A percentile compares a stretch with the other conserved stretches of the same genome.
Evolutionary conservation across 306 rosid genomes (phyloP).

Genomic region (Fagus sylvatica): DNA sequence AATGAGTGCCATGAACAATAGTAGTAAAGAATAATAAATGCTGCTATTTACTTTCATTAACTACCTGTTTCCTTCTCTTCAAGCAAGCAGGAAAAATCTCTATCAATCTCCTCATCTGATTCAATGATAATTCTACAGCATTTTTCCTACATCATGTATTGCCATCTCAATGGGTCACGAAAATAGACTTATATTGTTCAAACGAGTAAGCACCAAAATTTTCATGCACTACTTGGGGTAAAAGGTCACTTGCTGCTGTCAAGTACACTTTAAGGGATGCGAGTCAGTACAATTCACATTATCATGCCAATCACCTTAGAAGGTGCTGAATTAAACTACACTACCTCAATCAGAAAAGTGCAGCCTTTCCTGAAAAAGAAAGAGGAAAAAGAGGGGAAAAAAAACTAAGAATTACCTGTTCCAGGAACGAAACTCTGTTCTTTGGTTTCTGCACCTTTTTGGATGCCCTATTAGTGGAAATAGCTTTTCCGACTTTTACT

Average conservation of each 20-base stretch:
- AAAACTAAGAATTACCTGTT: slow-evolving; percentile 42
- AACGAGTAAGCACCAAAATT: slow-evolving; percentile 20
- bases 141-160: slow-evolving; percentile 50
- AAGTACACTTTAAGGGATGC: slow-evolving; percentile 18
- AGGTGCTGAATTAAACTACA: slow-evolving; percentile 5
- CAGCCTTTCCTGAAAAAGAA: slow-evolving; percentile 11
- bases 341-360: slow-evolving; percentile 10
- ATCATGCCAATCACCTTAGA: slow-evolving; percentile 7
- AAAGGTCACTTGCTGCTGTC: slow-evolving; percentile 17
- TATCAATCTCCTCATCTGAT: slow-evolving; percentile 80
- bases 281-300: neutral
- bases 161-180: slow-evolving; percentile 26
- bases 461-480: slow-evolving; percentile 35
- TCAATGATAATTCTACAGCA: slow-evolving; percentile 64
- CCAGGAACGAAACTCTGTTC: slow-evolving; percentile 32
- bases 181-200: slow-evolving; percentile 11
- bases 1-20: neutral
- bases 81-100: slow-evolving; percentile 67
- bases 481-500: slow-evolving; percentile 48
- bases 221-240: slow-evolving; percentile 13
- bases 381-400: slow-evolving; percentile 1
- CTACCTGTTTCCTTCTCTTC: slow-evolving; percentile 63
- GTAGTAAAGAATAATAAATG: slow-evolving; percentile 7
- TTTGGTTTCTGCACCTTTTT: slow-evolving; percentile 37
- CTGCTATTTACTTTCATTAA: slow-evolving; percentile 25